phyloP scores from a whole-genome alignment of 306 rosid genomes.

The Vigna hirtella region DNA sequence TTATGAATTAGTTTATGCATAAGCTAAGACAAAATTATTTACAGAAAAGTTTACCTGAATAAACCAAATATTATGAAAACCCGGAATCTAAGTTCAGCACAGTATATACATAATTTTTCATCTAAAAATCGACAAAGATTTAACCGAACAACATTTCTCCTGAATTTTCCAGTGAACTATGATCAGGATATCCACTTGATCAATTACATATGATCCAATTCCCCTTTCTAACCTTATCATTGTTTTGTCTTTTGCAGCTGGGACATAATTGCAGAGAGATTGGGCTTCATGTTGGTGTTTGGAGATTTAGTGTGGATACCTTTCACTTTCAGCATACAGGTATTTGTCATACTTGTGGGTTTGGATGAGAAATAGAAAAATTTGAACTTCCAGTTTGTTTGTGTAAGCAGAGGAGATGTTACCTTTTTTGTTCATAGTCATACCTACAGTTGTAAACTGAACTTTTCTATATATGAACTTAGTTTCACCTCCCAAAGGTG shows the following conservation, averaged over 20 bases:
- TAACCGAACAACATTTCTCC: slow-evolving; percentile 27
- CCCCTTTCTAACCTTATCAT: slow-evolving; percentile 22
- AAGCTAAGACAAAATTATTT: too few relatives aligned
- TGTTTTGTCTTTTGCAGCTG: slow-evolving; percentile 61
- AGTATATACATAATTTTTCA: background rate
- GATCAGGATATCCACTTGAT: slow-evolving; percentile 19
- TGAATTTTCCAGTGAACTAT: slow-evolving; percentile 7
- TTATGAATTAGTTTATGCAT: too few relatives aligned
- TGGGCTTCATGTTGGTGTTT: slow-evolving; percentile 96
- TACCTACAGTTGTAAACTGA: slow-evolving; percentile 10
- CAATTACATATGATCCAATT: slow-evolving; percentile 21
- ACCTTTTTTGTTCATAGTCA: slow-evolving; percentile 10
- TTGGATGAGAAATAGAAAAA: slow-evolving; percentile 23
- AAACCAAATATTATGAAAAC: background rate
- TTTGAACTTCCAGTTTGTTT: slow-evolving; percentile 31
- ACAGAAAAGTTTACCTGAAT: too few relatives aligned
- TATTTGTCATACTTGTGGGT: slow-evolving; percentile 37
- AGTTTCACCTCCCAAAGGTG: background rate
- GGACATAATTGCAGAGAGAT: slow-evolving; percentile 98
- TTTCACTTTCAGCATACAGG: slow-evolving; percentile 94
- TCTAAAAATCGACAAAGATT: background rate
- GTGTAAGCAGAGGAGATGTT: background rate
- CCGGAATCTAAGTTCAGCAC: too few relatives aligned
- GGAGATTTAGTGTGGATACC: slow-evolving; percentile 99
- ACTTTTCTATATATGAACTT: background rate